Evolutionary conservation across 768 basidiomycete genomes (phyloP), one percentile per base, ranked within the genome.

Genomic region (Lentinula sp.): DNA sequence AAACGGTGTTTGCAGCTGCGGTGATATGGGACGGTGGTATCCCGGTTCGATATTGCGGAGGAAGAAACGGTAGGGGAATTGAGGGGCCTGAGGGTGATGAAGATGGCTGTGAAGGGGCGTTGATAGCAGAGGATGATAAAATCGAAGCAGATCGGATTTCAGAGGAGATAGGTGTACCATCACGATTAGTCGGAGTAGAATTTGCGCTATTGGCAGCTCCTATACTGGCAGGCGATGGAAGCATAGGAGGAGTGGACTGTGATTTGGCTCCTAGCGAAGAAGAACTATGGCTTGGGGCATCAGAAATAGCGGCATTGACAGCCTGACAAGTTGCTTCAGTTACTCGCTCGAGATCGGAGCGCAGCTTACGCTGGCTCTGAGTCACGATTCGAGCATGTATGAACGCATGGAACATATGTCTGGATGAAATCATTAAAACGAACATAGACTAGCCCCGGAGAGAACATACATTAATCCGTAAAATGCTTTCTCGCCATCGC

Each of bases 401-500:
- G 72, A 84, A 91, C 5, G 80, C 86, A 72, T 92, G 87, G 71
- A 91, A 84, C 88, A 92, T 87, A 71, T 92, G 77, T 51, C 32
- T 64, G 59, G 60, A 65, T 49, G 64, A 10, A 43, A 41, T n/a
- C 23, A 15, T 20, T 18, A 20, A 6, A 43, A 41, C 12, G 10
- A 57, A 62, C 36, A 65, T 62, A 68, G 68, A 66, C 60, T 59
- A 62, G 50, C 39, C 28, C 36, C 54, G 61, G 63, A 65, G 46
- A 63, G 68, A 54, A 74, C 90, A 80, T 83, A 90, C 90, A 93
- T 88, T 73, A 93, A 80, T 63, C 91, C 91, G 66, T 89, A 72
- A 59, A 93, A 86, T 43, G 89, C 88, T 70, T 78, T 79, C 69
- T 83, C 81, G 28, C 77, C 76, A 64, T 82, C 81, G 59, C 75